Evolutionary conservation across 139 green algal genomes (phyloP).

Genomic region (Micromonas pusilla): DNA sequence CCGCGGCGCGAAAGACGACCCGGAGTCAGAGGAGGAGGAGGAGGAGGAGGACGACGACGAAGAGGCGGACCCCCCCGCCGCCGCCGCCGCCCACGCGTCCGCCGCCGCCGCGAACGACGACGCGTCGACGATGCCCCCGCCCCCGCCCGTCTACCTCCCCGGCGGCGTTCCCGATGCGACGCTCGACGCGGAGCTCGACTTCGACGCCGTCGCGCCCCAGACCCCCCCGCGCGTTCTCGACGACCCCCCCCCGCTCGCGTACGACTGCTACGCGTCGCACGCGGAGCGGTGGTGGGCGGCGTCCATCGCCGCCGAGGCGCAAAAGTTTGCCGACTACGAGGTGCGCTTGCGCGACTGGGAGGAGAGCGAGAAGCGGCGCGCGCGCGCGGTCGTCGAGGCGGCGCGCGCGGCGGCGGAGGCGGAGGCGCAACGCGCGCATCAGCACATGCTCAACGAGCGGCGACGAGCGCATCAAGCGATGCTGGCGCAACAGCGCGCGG

Average conservation of each 20-base stretch:
- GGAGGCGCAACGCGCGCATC: constrained; percentile 5
- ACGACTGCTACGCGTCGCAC: neutral
- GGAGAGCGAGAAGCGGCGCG: constrained; percentile 6
- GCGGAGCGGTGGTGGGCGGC: neutral
- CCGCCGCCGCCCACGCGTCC: neutral
- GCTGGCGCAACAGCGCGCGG: neutral
- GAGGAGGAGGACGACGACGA: constrained; percentile 4
- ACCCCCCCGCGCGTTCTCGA: constrained; percentile 7
- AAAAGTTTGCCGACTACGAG: constrained; percentile 26
- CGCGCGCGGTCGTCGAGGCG: constrained; percentile 4
- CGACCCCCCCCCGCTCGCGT: neutral
- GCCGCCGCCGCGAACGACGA: neutral
- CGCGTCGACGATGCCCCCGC: neutral
- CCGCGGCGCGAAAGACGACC: neutral
- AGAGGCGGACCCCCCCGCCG: neutral
- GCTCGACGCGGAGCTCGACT: constrained; percentile 4
- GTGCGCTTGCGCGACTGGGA: constrained; percentile 1
- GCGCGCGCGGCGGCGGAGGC: neutral
- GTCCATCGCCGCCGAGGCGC: neutral
- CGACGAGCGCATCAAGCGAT: neutral
- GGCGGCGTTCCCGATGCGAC: neutral
- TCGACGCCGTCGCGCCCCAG: neutral
- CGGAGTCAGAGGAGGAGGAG: neutral
- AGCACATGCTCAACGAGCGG: neutral
- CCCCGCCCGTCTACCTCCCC: neutral